phyloP scores from a whole-genome alignment of 1,284 basidiomycete species.

The Moesziomyces sp. region DNA sequence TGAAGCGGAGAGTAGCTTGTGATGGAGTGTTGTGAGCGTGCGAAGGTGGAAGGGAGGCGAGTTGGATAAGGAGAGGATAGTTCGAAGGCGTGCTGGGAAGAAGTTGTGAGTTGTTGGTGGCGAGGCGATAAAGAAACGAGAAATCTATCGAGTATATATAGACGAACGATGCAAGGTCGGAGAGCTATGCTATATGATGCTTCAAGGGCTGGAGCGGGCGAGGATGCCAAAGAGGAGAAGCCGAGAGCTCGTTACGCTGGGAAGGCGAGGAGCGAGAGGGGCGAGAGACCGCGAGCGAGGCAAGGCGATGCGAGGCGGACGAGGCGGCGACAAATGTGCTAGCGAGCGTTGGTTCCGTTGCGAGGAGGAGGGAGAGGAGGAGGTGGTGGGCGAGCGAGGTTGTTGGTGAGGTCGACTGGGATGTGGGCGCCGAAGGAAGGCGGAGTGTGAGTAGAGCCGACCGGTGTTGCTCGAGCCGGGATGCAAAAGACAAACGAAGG shows the following conservation, averaged over 20 bases:
- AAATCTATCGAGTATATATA: conserved; percentile 20
- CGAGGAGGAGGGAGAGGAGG: conserved; percentile 2
- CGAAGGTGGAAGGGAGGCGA: neutral
- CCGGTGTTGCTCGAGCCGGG: neutral
- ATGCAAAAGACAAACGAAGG: conserved; percentile 16
- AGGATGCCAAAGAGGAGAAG: neutral
- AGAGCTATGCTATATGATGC: conserved; percentile 4
- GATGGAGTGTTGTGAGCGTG: no score
- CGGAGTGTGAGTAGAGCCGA: neutral
- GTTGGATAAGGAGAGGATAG: conserved; percentile 1
- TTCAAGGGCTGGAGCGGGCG: neutral
- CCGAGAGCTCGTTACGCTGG: neutral
- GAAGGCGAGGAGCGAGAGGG: neutral
- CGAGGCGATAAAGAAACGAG: neutral
- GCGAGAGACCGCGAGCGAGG: neutral
- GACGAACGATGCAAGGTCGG: conserved; percentile 5
- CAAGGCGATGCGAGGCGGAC: no score
- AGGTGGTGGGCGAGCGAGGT: neutral
- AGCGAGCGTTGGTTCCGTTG: conserved; percentile 11
- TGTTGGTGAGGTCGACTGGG: neutral
- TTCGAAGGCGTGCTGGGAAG: neutral
- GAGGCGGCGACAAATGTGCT: neutral
- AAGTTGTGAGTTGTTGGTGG: neutral
- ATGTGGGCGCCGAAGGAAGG: neutral
- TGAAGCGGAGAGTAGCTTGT: no score